Percentiles rank a stretch among this genome's conserved stretches.
Evolutionary conservation across 352 stramenopile genomes (phyloP).

Genomic region (Globisporangium rhizosaccharum): DNA sequence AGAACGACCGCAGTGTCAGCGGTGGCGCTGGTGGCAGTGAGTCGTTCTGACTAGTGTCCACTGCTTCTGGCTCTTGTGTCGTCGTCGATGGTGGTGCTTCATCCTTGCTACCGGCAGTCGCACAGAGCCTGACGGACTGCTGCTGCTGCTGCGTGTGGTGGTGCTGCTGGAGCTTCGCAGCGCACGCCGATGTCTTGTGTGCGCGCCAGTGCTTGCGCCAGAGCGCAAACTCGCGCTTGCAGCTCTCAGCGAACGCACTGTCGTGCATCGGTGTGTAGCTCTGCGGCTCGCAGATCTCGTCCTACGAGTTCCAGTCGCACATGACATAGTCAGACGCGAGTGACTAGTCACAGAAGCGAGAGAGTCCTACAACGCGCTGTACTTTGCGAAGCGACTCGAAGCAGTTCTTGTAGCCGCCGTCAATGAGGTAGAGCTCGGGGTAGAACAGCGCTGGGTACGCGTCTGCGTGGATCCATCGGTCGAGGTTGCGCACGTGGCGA

Average conservation of each 20-base stretch:
- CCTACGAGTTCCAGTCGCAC: constrained; percentile 1
- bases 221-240: constrained; percentile 40
- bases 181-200: constrained; percentile 36
- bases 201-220: constrained; percentile 44
- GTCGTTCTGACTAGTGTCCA: not conserved
- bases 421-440: constrained; percentile 63
- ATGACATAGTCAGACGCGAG: not conserved
- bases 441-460: constrained; percentile 59
- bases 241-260: constrained; percentile 31
- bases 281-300: constrained; percentile 28
- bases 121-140: not conserved
- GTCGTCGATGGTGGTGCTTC: not conserved
- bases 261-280: constrained; percentile 51
- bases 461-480: constrained; percentile 52
- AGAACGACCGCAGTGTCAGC: constrained; percentile 9
- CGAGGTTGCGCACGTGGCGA: constrained; percentile 53
- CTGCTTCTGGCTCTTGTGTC: not conserved
- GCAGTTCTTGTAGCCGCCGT: constrained; percentile 69
- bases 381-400: constrained; percentile 35
- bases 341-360: not conserved
- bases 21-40: not conserved
- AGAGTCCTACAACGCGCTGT: not conserved
- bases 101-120: not conserved
- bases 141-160: not conserved
- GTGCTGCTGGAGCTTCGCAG: constrained; percentile 28